Conservation (phyloP, 2,329 filamentous ascomycete genomes). For the Verticillium nubilum region DNA sequence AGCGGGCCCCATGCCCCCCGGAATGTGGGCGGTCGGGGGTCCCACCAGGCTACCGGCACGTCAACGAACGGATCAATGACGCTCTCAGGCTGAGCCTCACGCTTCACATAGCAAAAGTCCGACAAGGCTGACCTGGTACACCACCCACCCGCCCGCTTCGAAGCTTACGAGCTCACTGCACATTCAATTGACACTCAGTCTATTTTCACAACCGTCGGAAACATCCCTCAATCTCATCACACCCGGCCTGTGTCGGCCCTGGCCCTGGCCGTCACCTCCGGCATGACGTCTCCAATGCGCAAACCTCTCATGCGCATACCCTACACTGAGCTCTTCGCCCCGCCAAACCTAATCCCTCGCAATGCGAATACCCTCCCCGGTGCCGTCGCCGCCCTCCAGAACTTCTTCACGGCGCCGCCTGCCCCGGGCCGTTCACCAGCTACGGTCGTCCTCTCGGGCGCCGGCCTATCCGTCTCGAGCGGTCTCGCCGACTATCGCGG, state of each 20-base stretch:
- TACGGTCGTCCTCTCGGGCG: constrained; percentile 62
- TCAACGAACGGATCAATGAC: background rate
- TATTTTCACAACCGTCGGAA: too few relatives aligned
- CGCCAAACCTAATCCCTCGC: constrained; percentile 68
- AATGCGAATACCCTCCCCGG: constrained; percentile 65
- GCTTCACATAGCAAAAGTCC: background rate
- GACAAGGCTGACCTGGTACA: background rate
- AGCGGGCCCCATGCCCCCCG: background rate
- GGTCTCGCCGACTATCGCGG: constrained; percentile 92
- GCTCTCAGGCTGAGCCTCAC: background rate
- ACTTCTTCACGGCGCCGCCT: constrained; percentile 65
- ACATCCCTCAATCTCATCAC: background rate
- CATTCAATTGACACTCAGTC: too few relatives aligned
- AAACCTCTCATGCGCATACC: constrained; percentile 81
- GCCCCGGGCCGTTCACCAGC: constrained; percentile 40
- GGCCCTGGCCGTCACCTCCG: too few relatives aligned
- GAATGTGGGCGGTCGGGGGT: background rate
- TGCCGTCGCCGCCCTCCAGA: constrained; percentile 69
- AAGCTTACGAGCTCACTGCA: background rate
- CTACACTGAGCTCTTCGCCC: constrained; percentile 76
- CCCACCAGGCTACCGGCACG: too few relatives aligned
- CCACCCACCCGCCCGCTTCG: background rate
- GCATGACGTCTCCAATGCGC: constrained; percentile 40
- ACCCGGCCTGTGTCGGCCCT: too few relatives aligned
- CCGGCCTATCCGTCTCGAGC: constrained; percentile 88